These are phyloP conservation scores for Crepidotus variabilis DNA, from an alignment of 768 basidiomycete species.

Conservation along the genomic window DNA sequence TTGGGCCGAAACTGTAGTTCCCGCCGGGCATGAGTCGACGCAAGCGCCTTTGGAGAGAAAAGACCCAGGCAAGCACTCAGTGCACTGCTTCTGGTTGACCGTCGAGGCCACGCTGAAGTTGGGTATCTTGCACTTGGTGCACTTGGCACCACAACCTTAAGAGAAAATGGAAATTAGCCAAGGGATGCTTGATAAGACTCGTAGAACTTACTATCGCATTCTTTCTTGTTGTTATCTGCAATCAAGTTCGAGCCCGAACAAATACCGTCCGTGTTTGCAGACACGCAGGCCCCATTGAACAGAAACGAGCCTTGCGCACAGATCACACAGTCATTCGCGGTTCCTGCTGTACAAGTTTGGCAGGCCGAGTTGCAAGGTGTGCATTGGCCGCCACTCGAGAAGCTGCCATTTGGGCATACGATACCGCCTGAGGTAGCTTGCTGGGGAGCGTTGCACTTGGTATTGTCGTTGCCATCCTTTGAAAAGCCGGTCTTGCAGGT, in stretches of 20 bases:
- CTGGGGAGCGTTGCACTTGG: constrained; percentile 56
- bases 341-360: constrained; percentile 61
- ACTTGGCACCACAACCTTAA: constrained; percentile 72
- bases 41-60: constrained; percentile 72
- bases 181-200: not conserved
- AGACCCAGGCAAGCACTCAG: constrained; percentile 72
- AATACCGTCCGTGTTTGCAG: constrained; percentile 60
- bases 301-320: constrained; percentile 60
- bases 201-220: constrained; percentile 67
- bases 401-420: constrained; percentile 63
- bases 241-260: constrained; percentile 66
- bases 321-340: constrained; percentile 63
- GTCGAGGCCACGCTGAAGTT: constrained; percentile 66
- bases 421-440: constrained; percentile 50
- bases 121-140: constrained; percentile 70
- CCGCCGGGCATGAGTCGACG: constrained; percentile 64
- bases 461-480: constrained; percentile 55
- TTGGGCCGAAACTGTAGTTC: constrained; percentile 66
- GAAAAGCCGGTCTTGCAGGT: constrained; percentile 67
- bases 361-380: constrained; percentile 59
- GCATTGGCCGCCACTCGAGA: constrained; percentile 50
- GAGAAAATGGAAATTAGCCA: constrained; percentile 4
- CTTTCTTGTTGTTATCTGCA: constrained; percentile 73
- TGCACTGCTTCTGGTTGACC: constrained; percentile 65
- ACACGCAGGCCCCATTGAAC: constrained; percentile 66